Base-by-base conservation (phyloP, 169 alveolate genomes). In the Plasmodium billcollinsi region DNA sequence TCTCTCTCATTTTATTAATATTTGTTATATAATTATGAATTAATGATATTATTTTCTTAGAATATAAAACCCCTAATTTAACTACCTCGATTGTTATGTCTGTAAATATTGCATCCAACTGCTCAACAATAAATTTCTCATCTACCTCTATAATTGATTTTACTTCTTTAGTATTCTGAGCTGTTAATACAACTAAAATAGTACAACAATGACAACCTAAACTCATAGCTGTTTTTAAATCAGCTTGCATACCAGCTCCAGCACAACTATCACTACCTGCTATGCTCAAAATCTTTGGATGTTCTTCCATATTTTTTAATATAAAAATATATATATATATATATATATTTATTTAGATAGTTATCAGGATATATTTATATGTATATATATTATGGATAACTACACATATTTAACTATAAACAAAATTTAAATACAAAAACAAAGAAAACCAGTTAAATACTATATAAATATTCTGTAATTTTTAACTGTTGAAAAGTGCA, bases 191-290 rank as follows among this genome's bases (percentile, higher is more conserved):
- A 39, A 74, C 88, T 7, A 74, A 74, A 12, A 49, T 73, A 39
- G 88, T 29, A 59, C 88, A 74, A 39, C 88, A 74, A 45, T 74
- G 88, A 49, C 88, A 74, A 29, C 88, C 88, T 74, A 74, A 74
- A 24, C 88, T 66, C 61, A 59, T 59, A 29, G 88, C 88, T 9
- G 88, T 74, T 74, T 74, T 74, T 74, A 74, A 29, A 74, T 74
- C 88, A 58, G 88, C 88, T 52, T 74, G 88, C 49, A 59, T 59
- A 24, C 88, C 88, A 20, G 88, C 88, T 20, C 88, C 88, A 5
- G 73, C 88, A 43, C 88, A 74, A 43, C 88, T 74, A 66, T 74
- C 88, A 33, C 88, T 74, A 49, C 88, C 88, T 24, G 88, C 88
- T 59, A 74, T 74, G 74, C 88, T 74, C 62, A 74, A 74, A 6